A percentile compares a stretch with the other conserved stretches of the same genome.
These are phyloP conservation scores for Cavenderia fasciculata DNA, from an alignment of 78 protist species.

Conservation along the genomic window DNA sequence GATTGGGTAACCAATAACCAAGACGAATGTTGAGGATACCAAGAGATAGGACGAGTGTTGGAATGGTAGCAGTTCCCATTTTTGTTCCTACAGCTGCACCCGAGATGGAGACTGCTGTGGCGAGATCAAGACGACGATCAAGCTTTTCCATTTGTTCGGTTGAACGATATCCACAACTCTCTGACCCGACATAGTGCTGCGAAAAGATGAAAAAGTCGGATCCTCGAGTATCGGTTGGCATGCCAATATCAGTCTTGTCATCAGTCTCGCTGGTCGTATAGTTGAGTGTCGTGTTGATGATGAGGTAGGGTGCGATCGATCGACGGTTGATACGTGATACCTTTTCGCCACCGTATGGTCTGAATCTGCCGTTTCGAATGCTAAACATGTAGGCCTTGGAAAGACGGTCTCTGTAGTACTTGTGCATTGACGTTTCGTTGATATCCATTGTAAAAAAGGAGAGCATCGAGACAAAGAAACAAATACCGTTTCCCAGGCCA, in stretches of 20 bases:
- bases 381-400: conserved; percentile 64
- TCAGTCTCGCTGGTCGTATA: conserved; percentile 26
- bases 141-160: conserved; percentile 72
- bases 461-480: conserved; percentile 36
- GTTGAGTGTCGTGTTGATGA: conserved; percentile 58
- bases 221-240: conserved; percentile 23
- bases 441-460: conserved; percentile 61
- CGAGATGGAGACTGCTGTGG: conserved; percentile 62
- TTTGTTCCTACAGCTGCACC: conserved; percentile 81
- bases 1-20: conserved; percentile 78
- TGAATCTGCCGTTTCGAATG: conserved; percentile 43
- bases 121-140: conserved; percentile 60
- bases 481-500: conserved; percentile 66
- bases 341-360: conserved; percentile 71
- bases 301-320: conserved; percentile 56
- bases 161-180: conserved; percentile 51
- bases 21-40: conserved; percentile 64
- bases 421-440: conserved; percentile 77
- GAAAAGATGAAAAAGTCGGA: conserved; percentile 65
- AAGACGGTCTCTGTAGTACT: conserved; percentile 61
- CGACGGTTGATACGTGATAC: conserved; percentile 43
- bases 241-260: conserved; percentile 36
- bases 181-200: conserved; percentile 60
- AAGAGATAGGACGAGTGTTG: conserved; percentile 59
- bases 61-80: conserved; percentile 75